These are phyloP conservation scores for Catharanthus roseus DNA, from an alignment of 257 asterid species.

Conservation along the genomic window DNA sequence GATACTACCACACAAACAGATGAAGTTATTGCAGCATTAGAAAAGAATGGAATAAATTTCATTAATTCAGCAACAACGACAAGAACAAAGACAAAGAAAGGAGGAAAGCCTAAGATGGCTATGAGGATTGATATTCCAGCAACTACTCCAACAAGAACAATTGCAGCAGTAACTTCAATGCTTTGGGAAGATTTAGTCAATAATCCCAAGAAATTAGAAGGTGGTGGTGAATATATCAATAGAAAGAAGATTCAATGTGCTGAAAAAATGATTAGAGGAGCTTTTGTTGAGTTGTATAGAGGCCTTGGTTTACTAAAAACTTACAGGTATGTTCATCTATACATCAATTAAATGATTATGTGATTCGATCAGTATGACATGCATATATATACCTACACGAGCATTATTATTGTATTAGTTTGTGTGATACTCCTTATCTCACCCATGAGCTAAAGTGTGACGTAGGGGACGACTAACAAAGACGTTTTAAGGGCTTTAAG, in stretches of 20 bases:
- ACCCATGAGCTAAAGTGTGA: too few species aligned
- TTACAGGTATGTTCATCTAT: constrained; percentile 53
- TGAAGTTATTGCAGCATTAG: constrained; percentile 57
- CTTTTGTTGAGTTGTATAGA: constrained; percentile 82
- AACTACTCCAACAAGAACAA: constrained; percentile 71
- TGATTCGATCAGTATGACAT: too few species aligned
- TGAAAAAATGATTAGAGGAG: constrained; percentile 89
- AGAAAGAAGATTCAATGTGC: constrained; percentile 76
- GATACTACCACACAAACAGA: constrained; percentile 35
- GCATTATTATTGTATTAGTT: too few species aligned
- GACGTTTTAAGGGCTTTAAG: too few species aligned
- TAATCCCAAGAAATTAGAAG: constrained; percentile 51
- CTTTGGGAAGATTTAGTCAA: constrained; percentile 77
- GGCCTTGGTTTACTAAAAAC: constrained; percentile 83
- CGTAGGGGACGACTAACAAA: too few species aligned
- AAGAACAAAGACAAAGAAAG: constrained; percentile 38
- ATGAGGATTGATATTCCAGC: constrained; percentile 81
- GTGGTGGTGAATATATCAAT: constrained; percentile 46
- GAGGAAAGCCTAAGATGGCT: constrained; percentile 50
- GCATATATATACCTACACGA: too few species aligned
- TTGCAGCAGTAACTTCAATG: constrained; percentile 71
- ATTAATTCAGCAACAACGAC: constrained; percentile 47
- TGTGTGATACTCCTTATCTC: too few species aligned
- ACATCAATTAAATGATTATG: too few species aligned
- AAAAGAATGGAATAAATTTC: constrained; percentile 58